Base-by-base conservation (phyloP, 768 basidiomycete genomes). In the Clitopilus hobsonii region DNA sequence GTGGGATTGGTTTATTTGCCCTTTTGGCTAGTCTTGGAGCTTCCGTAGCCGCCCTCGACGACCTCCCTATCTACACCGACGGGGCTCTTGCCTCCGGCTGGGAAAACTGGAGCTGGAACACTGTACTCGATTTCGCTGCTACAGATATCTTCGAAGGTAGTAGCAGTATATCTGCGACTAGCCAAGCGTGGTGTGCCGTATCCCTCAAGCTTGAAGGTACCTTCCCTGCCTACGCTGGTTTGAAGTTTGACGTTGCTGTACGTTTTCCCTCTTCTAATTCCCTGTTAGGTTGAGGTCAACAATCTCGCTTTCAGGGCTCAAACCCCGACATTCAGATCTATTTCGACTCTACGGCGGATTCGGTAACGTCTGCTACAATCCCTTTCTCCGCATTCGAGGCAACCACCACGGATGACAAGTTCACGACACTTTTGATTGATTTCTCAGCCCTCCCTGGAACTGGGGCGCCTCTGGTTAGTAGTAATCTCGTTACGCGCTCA, bases 21-120 rank as follows among this genome's bases (percentile, higher is more conserved):
- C n/a, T n/a, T n/a, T n/a, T n/a, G n/a, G n/a, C n/a, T n/a, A n/a
- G n/a, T n/a, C n/a, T n/a, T n/a, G n/a, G n/a, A n/a, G n/a, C n/a
- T n/a, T 52, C 64, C 14, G 50, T 65, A 23, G 56, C 55, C 23
- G 63, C 60, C 58, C 49, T 65, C 13, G 70, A 70, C 13, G 77
- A 80, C 64, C 61, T 76, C 36, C 54, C 62, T 30, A 67, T 79
- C 53, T 80, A 79, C 59, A 69, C 69, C 10, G 77, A 79, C 62
- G 61, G 60, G 38, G 64, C 66, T 22, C 73, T 81, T 32, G 69
- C 73, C 18, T 57, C 68, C 24, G 76, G 74, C 11, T 80, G 79
- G 78, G 71, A 81, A 54, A 69, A 81, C 65, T 81, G 79, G 79
- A 76, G 75, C 55, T 81, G 79, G 79, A 67, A 72, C 55, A 73